Conservation (phyloP, 192 early-diverging fungal species). For the Oehlia diaphana region DNA sequence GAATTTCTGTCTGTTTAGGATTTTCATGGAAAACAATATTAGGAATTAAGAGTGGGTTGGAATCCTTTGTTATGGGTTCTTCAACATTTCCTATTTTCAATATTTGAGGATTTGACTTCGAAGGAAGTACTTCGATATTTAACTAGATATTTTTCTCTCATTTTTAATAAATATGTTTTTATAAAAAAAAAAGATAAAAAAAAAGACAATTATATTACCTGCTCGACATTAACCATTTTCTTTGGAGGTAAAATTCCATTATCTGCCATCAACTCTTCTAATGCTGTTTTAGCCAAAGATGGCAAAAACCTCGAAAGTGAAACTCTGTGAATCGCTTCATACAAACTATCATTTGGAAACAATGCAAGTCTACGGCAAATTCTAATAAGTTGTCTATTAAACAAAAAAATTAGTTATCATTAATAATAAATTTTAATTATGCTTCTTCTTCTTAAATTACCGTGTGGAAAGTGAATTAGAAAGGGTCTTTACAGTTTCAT, state of each 20-base stretch:
- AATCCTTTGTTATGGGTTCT: slow-evolving; percentile 48
- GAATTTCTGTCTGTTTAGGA: slow-evolving; percentile 65
- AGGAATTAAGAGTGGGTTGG: slow-evolving; percentile 66
- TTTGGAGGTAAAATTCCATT: slow-evolving; percentile 52
- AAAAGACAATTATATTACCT: slow-evolving; percentile 18
- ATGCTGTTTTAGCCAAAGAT: slow-evolving; percentile 58
- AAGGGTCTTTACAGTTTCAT: slow-evolving; percentile 58
- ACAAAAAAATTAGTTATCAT: background rate
- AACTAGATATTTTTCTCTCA: slow-evolving; percentile 27
- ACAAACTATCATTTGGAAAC: slow-evolving; percentile 63
- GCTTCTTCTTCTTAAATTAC: slow-evolving; percentile 29
- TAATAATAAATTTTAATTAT: background rate
- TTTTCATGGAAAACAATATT: slow-evolving; percentile 75
- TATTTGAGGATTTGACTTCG: slow-evolving; percentile 44
- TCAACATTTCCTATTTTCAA: slow-evolving; percentile 56
- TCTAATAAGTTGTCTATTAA: slow-evolving; percentile 67
- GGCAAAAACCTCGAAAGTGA: slow-evolving; percentile 75
- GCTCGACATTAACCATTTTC: slow-evolving; percentile 33
- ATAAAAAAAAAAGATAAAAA: background rate
- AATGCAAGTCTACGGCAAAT: slow-evolving; percentile 64
- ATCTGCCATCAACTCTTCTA: slow-evolving; percentile 60
- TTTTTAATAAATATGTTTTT: background rate
- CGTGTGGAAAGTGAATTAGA: slow-evolving; percentile 67
- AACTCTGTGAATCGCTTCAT: slow-evolving; percentile 62
- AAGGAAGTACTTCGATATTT: slow-evolving; percentile 53